These are phyloP conservation scores for Coniella lustricola DNA, from an alignment of 2,329 filamentous ascomycete species.

Conservation along the genomic window DNA sequence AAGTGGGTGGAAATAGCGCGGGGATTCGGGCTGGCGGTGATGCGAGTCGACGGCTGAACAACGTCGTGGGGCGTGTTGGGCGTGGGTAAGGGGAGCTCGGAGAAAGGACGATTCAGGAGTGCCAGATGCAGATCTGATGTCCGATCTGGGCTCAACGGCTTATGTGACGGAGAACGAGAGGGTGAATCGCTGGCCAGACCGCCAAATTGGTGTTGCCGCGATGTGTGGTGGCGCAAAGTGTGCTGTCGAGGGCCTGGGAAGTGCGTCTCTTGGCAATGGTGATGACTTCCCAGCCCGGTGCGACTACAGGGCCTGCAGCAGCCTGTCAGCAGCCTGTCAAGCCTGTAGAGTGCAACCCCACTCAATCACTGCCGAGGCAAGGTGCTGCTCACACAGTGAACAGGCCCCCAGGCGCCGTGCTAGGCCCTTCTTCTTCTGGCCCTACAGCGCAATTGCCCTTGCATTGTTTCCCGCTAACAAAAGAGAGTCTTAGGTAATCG, in stretches of 20 bases:
- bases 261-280: not conserved
- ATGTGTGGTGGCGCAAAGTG: not conserved
- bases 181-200: too few species aligned
- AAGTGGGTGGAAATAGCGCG: slow-evolving; percentile 13
- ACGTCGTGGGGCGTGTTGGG: slow-evolving; percentile 12
- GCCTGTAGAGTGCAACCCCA: not conserved
- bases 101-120: not conserved
- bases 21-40: slow-evolving; percentile 11
- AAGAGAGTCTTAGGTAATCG: slow-evolving; percentile 1
- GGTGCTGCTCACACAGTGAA: too few species aligned
- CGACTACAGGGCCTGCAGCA: not conserved
- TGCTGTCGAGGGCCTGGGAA: not conserved
- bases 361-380: too few species aligned
- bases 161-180: not conserved
- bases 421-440: not conserved
- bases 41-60: slow-evolving; percentile 14
- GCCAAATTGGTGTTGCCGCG: not conserved
- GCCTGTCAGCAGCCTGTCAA: not conserved
- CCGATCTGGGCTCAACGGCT: not conserved
- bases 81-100: slow-evolving; percentile 14
- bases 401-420: not conserved
- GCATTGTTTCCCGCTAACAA: not conserved
- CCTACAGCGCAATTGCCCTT: too few species aligned
- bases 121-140: not conserved
- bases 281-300: not conserved